phyloP scores from a whole-genome alignment of 345 rosid species.

The Hibiscus mutabilis region DNA sequence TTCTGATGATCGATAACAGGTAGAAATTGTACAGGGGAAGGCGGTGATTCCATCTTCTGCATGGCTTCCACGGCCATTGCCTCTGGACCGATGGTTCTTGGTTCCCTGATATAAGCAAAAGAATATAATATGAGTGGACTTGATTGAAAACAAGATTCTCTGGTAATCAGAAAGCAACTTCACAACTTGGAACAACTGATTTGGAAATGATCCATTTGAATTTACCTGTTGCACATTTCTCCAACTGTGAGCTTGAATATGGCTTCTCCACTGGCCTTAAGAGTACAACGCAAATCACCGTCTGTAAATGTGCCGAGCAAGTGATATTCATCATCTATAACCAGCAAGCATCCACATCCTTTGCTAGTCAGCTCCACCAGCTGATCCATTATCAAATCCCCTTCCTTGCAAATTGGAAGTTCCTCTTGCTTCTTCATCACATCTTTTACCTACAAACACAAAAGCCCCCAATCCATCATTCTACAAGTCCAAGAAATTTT shows the following conservation, averaged over 20 bases:
- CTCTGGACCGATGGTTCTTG: conserved; percentile 74
- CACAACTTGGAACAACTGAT: background rate
- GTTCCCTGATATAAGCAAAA: conserved; percentile 46
- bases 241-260: conserved; percentile 93
- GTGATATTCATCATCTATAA: conserved; percentile 49
- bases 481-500: background rate
- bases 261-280: conserved; percentile 82
- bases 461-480: background rate
- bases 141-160: background rate
- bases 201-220: background rate
- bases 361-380: conserved; percentile 86
- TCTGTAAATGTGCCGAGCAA: conserved; percentile 90
- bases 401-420: conserved; percentile 82
- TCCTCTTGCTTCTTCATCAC: conserved; percentile 89
- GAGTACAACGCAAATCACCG: conserved; percentile 94
- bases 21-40: conserved; percentile 93
- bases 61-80: conserved; percentile 97
- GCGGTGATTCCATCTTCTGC: conserved; percentile 97
- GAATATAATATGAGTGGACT: background rate
- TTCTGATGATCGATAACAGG: conserved; percentile 64
- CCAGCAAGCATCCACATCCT: conserved; percentile 94
- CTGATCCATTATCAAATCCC: conserved; percentile 92
- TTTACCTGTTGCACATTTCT: conserved; percentile 91
- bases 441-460: conserved; percentile 63
- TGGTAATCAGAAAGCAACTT: background rate